Percentiles rank a stretch among this genome's conserved stretches.
These are phyloP conservation scores for Apostasia shenzhenica DNA, from an alignment of 106 monocot genomes.

Conservation along the genomic window DNA sequence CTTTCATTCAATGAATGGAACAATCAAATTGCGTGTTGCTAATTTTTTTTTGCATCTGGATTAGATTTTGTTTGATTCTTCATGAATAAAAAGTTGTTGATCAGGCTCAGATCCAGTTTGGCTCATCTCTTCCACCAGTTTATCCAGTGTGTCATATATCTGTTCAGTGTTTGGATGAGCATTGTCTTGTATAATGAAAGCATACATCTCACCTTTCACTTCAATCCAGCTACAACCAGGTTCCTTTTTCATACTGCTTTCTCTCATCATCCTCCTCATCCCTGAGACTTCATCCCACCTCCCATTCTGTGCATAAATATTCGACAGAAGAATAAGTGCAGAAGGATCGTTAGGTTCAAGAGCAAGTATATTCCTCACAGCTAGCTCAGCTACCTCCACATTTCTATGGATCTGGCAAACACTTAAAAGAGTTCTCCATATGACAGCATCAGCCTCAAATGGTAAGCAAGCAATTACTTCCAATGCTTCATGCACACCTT, in stretches of 20 bases:
- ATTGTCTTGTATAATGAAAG: constrained; percentile 66
- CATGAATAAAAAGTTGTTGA: neutral
- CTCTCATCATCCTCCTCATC: constrained; percentile 63
- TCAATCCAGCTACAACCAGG: constrained; percentile 98
- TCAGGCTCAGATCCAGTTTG: constrained; percentile 19
- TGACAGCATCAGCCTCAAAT: constrained; percentile 61
- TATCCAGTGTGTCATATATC: constrained; percentile 42
- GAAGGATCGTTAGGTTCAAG: constrained; percentile 80
- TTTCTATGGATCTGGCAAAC: constrained; percentile 54
- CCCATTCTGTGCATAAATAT: constrained; percentile 74
- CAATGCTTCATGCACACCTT: constrained; percentile 49
- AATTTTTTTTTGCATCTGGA: too few relatives aligned
- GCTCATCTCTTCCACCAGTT: constrained; percentile 53
- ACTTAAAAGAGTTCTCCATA: constrained; percentile 81
- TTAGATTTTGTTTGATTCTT: too few relatives aligned
- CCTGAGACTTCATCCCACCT: constrained; percentile 64
- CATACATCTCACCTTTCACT: constrained; percentile 50
- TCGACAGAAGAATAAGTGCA: constrained; percentile 57
- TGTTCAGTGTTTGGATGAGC: constrained; percentile 44
- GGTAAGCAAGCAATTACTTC: constrained; percentile 63
- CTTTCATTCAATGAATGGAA: too few relatives aligned
- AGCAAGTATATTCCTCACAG: constrained; percentile 32
- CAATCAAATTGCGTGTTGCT: too few relatives aligned
- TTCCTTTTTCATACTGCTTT: constrained; percentile 65
- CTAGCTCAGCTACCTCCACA: constrained; percentile 61